A percentile compares a stretch with the other conserved stretches of the same genome.
phyloP scores from a whole-genome alignment of 305 asterid species.

The Fraxinus platypoda region DNA sequence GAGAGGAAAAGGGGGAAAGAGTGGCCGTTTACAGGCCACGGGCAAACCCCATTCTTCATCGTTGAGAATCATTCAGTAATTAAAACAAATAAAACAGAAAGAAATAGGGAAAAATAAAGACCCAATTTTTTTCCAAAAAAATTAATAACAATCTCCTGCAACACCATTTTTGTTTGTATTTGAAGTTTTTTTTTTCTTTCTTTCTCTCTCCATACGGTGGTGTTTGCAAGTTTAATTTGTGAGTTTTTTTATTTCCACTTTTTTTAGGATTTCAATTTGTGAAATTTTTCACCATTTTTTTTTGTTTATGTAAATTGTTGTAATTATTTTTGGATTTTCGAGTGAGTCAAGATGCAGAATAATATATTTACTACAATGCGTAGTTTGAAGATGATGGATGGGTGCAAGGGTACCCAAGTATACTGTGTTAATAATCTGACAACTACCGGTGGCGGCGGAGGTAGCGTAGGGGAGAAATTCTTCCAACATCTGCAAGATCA shows the following conservation, averaged over 20 bases:
- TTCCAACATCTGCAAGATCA: constrained; percentile 70
- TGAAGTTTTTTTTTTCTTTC: background rate
- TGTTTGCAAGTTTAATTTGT: constrained; percentile 37
- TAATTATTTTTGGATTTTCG: background rate
- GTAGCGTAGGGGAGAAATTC: constrained; percentile 65
- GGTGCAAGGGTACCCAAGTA: constrained; percentile 63
- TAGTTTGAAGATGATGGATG: constrained; percentile 73
- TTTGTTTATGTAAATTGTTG: background rate
- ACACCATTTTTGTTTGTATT: constrained; percentile 27
- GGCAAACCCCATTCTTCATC: constrained; percentile 23
- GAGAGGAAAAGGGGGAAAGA: constrained; percentile 8
- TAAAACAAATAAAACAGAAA: background rate
- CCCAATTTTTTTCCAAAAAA: constrained; percentile 2
- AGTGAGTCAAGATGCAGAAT: constrained; percentile 67
- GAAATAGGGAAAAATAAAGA: constrained; percentile 4
- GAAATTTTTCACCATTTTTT: background rate
- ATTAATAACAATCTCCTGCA: constrained; percentile 28
- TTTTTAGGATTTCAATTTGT: background rate
- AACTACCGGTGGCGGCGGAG: constrained; percentile 41
- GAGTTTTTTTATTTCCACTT: background rate
- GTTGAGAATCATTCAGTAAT: background rate
- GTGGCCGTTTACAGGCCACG: constrained; percentile 57
- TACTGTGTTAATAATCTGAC: constrained; percentile 45
- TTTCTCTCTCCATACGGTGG: constrained; percentile 20
- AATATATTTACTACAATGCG: constrained; percentile 70